Base-by-base conservation (phyloP, 805 yeast genomes). In the Vanderwaltozyma verrucispora region DNA sequence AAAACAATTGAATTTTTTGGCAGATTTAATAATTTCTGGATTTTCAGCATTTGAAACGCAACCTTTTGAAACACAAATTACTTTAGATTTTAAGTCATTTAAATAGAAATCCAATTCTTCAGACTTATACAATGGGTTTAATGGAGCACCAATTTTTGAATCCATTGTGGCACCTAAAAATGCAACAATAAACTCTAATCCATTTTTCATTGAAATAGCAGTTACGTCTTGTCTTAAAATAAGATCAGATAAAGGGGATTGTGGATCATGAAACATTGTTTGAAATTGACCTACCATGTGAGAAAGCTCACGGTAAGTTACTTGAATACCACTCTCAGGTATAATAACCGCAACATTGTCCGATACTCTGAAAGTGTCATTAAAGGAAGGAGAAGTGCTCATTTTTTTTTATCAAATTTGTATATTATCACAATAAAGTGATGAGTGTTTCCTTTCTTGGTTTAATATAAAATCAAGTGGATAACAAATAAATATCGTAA, bases 51-150 rank as follows among this genome's bases (percentile, higher is more conserved):
- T 45, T 11, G 50, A 46, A 33, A 62, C 67, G 1, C 71, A 57
- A 28, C 78, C 81, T 38, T 60, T 56, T 20, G 80, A 75, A 9
- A 78, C 80, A 41, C 78, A 59, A 21, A 80, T 65, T 19, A 76
- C 74, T 36, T 65, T 64, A 7, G 83, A 68, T 46, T 71, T 61
- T 46, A 80, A 59, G 49, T 80, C 87, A 30, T 67, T 71, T 33
- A 80, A 59, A 52, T 78, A 79, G 54, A 77, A 76, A 48, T 74
- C 76, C 51, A 77, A 74, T 56, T 80, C 88, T 25, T 59, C 47
- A 47, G 72, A 69, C 49, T 71, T 76, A 54, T 77, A 78, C 37
- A 68, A 67, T 13, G 84, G 72, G 49, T 80, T 80, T 52, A 80
- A 62, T 12, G 88, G 88, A 2, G 85, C 82, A 16, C 80, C 81